Percentiles rank a stretch among this genome's conserved stretches.
Conservation (phyloP, 148 eudicot species). For the Rhododendron vialii region DNA sequence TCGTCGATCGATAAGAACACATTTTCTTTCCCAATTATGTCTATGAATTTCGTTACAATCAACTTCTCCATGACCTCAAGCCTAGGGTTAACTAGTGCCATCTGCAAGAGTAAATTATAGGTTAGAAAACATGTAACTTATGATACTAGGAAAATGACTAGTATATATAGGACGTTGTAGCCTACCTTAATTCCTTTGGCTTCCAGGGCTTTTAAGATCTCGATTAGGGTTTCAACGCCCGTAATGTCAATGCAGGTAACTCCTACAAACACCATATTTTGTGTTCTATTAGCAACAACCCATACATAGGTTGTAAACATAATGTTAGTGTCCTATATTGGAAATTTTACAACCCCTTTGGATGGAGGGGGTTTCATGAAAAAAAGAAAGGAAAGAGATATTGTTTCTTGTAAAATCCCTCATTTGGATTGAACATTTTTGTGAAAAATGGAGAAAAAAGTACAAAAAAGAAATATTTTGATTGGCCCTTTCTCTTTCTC, state of each 20-base stretch:
- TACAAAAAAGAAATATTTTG: too few relatives aligned
- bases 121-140: not conserved
- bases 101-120: constrained; percentile 23
- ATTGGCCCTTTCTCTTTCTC: too few relatives aligned
- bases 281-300: not conserved
- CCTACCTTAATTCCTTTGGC: constrained; percentile 52
- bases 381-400: too few relatives aligned
- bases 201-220: constrained; percentile 44
- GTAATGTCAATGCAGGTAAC: constrained; percentile 82
- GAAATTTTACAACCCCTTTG: not conserved
- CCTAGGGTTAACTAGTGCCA: constrained; percentile 68
- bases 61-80: constrained; percentile 74
- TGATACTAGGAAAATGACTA: not conserved
- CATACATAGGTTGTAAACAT: not conserved
- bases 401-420: too few relatives aligned
- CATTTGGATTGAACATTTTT: too few relatives aligned
- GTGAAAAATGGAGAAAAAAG: too few relatives aligned
- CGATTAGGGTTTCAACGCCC: constrained; percentile 69
- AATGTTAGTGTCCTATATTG: not conserved
- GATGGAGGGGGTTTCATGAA: too few relatives aligned
- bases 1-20: constrained; percentile 57
- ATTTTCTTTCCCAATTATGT: constrained; percentile 51
- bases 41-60: constrained; percentile 45
- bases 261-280: constrained; percentile 30
- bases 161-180: not conserved